Evolutionary conservation across 2,329 filamentous ascomycete genomes (phyloP).

Genomic region (Didymella pinodella): DNA sequence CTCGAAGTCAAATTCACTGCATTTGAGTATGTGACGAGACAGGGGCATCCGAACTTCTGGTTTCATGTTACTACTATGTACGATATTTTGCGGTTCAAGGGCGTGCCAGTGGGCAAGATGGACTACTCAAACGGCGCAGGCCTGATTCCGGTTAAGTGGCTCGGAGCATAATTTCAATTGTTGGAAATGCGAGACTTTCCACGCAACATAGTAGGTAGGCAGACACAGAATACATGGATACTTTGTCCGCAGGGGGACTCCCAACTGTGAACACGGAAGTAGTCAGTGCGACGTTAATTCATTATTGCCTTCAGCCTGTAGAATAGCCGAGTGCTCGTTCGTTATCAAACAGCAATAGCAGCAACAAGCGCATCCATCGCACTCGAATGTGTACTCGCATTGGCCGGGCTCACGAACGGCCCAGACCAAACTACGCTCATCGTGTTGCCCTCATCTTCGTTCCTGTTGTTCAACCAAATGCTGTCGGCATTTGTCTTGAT

Average conservation of each 20-base stretch:
- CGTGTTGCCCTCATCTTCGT: slow-evolving; percentile 56
- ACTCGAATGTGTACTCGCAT: slow-evolving; percentile 68
- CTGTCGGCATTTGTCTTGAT: slow-evolving; percentile 69
- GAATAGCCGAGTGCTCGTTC: neutral
- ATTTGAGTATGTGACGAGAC: slow-evolving; percentile 56
- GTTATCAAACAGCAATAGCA: slow-evolving; percentile 48
- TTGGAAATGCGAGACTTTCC: neutral
- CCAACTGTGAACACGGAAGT: too few species aligned
- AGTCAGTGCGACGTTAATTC: slow-evolving; percentile 10
- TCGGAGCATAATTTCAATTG: neutral
- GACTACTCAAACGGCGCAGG: slow-evolving; percentile 59
- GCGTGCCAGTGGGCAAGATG: slow-evolving; percentile 67
- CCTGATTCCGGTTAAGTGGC: slow-evolving; percentile 10
- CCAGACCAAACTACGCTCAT: slow-evolving; percentile 73
- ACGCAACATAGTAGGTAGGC: neutral
- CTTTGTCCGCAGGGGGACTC: neutral
- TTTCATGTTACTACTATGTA: slow-evolving; percentile 70
- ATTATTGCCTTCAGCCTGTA: neutral
- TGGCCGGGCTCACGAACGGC: slow-evolving; percentile 60
- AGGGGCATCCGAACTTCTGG: slow-evolving; percentile 66
- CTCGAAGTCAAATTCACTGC: slow-evolving; percentile 54
- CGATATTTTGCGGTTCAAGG: slow-evolving; percentile 66
- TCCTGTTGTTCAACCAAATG: slow-evolving; percentile 69
- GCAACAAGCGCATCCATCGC: slow-evolving; percentile 73
- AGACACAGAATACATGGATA: neutral